These are phyloP conservation scores for Melanopsichium pennsylvanicum DNA, from an alignment of 1,284 basidiomycete species.

Conservation along the genomic window DNA sequence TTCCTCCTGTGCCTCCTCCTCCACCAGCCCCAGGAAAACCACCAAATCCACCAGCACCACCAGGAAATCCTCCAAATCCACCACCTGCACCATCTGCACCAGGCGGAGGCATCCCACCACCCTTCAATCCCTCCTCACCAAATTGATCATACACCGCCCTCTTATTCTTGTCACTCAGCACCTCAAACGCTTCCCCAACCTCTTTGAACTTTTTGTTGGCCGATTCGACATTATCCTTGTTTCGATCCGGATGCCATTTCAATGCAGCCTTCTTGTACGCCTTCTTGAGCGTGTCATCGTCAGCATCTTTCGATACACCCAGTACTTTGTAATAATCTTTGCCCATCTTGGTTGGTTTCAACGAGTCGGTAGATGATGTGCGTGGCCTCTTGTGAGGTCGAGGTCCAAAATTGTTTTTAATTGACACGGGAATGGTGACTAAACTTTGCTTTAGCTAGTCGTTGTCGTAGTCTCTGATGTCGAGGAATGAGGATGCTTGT, in stretches of 20 bases:
- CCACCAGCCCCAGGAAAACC: conserved; percentile 47
- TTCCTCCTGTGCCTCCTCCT: conserved; percentile 31
- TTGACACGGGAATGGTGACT: no score
- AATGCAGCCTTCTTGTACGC: conserved; percentile 70
- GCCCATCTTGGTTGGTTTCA: conserved; percentile 62
- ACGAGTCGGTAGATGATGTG: no score
- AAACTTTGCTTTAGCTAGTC: no score
- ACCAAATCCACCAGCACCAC: conserved; percentile 38
- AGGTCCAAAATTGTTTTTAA: no score
- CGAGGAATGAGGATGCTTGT: no score
- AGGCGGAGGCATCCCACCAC: conserved; percentile 66
- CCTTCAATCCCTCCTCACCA: conserved; percentile 93
- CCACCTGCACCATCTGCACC: conserved; percentile 63
- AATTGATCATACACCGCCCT: conserved; percentile 91
- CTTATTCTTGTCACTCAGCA: conserved; percentile 91
- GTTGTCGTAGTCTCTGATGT: no score
- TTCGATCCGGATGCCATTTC: conserved; percentile 92
- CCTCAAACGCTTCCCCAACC: conserved; percentile 96
- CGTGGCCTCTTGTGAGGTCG: conserved; percentile 35
- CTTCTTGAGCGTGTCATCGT: conserved; percentile 64
- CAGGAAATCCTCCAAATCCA: conserved; percentile 16
- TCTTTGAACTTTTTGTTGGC: conserved; percentile 93
- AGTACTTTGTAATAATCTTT: conserved; percentile 65
- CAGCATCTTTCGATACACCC: conserved; percentile 59
- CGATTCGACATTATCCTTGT: conserved; percentile 75